Conservation (phyloP, 2,329 filamentous ascomycete genomes). For the Trichophyton mentagrophytes region DNA sequence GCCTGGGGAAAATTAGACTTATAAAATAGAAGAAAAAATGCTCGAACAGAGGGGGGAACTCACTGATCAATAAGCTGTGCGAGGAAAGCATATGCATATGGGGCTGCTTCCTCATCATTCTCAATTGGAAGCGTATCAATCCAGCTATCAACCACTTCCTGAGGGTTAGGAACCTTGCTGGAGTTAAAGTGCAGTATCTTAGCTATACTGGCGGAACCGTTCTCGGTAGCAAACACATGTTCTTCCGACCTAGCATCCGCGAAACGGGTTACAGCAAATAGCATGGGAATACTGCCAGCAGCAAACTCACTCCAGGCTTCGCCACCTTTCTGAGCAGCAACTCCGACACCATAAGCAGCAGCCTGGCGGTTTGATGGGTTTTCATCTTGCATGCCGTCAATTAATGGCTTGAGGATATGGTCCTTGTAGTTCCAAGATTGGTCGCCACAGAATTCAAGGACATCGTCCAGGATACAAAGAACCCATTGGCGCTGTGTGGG, state of each 20-base stretch:
- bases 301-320: constrained; percentile 78
- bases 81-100: constrained; percentile 87
- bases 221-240: constrained; percentile 93
- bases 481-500: constrained; percentile 94
- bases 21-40: constrained; percentile 7
- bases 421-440: constrained; percentile 77
- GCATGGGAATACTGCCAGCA: constrained; percentile 60
- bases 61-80: constrained; percentile 88
- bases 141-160: constrained; percentile 73
- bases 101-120: constrained; percentile 94
- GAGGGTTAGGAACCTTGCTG: constrained; percentile 59
- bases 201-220: constrained; percentile 88
- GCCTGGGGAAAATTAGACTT: constrained; percentile 41
- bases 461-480: constrained; percentile 97
- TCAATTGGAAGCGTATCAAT: constrained; percentile 78
- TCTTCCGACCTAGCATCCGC: constrained; percentile 78
- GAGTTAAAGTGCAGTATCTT: constrained; percentile 92
- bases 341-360: constrained; percentile 87
- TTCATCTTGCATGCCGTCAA: constrained; percentile 72
- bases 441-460: constrained; percentile 87
- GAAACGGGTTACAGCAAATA: constrained; percentile 75
- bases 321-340: constrained; percentile 87
- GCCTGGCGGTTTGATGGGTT: constrained; percentile 90
- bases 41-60: constrained; percentile 32
- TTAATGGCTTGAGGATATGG: constrained; percentile 74